Percentiles rank a stretch among this genome's conserved stretches.
Evolutionary conservation across 2,329 filamentous ascomycete genomes (phyloP).

Genomic region (Aureobasidium mangrovei): DNA sequence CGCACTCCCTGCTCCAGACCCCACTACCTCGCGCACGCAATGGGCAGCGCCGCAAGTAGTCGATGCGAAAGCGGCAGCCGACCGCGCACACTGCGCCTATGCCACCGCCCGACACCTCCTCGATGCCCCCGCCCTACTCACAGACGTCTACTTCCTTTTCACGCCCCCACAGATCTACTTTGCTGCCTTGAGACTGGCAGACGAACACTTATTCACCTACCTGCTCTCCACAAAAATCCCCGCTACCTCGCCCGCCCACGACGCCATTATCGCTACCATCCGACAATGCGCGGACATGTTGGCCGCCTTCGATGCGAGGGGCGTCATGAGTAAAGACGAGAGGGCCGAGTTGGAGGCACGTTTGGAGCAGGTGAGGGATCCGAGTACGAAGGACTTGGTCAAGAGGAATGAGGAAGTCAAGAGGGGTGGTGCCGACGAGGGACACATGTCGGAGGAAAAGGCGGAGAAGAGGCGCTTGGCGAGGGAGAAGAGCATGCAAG

Average conservation of each 20-base stretch:
- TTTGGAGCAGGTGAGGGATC: constrained; percentile 64
- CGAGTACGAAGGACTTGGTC: constrained; percentile 63
- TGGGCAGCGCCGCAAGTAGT: neutral
- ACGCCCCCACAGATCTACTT: constrained; percentile 92
- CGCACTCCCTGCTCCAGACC: constrained; percentile 19
- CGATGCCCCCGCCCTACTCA: constrained; percentile 66
- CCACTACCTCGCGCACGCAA: neutral
- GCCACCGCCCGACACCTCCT: constrained; percentile 63
- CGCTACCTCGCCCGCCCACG: constrained; percentile 15
- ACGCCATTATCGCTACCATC: constrained; percentile 32
- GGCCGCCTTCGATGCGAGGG: constrained; percentile 19
- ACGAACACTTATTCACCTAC: constrained; percentile 50
- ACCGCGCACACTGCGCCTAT: constrained; percentile 56
- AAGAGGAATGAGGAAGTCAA: constrained; percentile 57
- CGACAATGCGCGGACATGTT: constrained; percentile 34
- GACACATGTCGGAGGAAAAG: constrained; percentile 32
- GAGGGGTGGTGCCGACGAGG: constrained; percentile 29
- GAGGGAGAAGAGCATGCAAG: constrained; percentile 31
- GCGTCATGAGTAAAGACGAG: constrained; percentile 26
- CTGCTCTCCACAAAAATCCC: constrained; percentile 39
- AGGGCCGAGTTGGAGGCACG: constrained; percentile 49
- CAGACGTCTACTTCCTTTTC: constrained; percentile 95
- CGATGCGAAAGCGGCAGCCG: constrained; percentile 22
- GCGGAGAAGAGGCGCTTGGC: constrained; percentile 38
- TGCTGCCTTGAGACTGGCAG: constrained; percentile 66